These are phyloP conservation scores for Peniophora sp. DNA, from an alignment of 1,284 basidiomycete species.

Conservation along the genomic window DNA sequence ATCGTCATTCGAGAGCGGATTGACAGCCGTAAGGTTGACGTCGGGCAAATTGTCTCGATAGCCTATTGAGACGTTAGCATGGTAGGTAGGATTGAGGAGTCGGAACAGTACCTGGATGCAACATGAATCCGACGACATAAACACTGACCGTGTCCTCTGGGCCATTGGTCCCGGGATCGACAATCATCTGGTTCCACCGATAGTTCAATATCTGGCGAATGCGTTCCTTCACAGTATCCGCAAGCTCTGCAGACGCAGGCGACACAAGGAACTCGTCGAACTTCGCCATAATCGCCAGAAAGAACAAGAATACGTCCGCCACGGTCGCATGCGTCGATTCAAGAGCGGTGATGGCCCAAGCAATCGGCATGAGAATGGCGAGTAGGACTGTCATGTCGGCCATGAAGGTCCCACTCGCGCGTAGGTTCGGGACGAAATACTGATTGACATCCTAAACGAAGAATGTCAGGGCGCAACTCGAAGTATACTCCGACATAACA, in stretches of 20 bases:
- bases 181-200: neutral
- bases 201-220: neutral
- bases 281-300: slow-evolving; percentile 17
- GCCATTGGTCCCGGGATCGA: neutral
- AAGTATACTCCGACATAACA: neutral
- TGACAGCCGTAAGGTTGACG: neutral
- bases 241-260: neutral
- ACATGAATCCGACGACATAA: neutral
- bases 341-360: slow-evolving; percentile 20
- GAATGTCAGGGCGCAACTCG: neutral
- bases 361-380: slow-evolving; percentile 15
- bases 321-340: slow-evolving; percentile 19
- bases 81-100: neutral
- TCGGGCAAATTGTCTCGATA: neutral
- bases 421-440: neutral
- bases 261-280: neutral
- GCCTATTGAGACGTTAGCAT: neutral
- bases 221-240: neutral
- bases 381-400: slow-evolving; percentile 10
- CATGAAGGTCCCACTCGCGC: slow-evolving; percentile 7
- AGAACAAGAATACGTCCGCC: slow-evolving; percentile 23
- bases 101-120: neutral
- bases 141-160: neutral
- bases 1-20: neutral
- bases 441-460: neutral